phyloP scores from a whole-genome alignment of 495 filamentous ascomycete genomes.

The Neurospora sp. region DNA sequence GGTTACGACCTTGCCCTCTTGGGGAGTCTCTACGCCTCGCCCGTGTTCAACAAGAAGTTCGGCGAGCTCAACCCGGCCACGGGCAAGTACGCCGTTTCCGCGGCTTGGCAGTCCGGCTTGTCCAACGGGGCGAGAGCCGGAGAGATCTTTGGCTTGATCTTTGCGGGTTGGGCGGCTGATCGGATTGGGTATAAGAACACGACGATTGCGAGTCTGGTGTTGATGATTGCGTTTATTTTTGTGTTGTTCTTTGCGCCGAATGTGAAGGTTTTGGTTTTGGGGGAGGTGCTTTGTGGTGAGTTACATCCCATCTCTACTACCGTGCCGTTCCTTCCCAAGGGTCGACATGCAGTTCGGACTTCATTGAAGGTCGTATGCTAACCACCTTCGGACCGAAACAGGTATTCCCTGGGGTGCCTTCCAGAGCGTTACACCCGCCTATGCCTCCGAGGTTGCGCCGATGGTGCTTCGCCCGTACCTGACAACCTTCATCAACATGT shows the following conservation, averaged over 20 bases:
- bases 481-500: slow-evolving; percentile 62
- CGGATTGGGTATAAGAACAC: slow-evolving; percentile 24
- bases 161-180: slow-evolving; percentile 25
- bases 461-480: slow-evolving; percentile 54
- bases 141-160: slow-evolving; percentile 28
- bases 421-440: slow-evolving; percentile 54
- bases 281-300: slow-evolving; percentile 46
- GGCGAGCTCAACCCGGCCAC: slow-evolving; percentile 14
- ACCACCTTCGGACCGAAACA: slow-evolving; percentile 19
- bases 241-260: slow-evolving; percentile 51
- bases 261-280: slow-evolving; percentile 48
- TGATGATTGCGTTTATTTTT: slow-evolving; percentile 42
- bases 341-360: neutral
- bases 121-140: slow-evolving; percentile 26
- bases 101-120: slow-evolving; percentile 27
- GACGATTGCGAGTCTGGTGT: slow-evolving; percentile 29
- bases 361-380: neutral
- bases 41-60: slow-evolving; percentile 24
- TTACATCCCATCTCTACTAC: too few species aligned
- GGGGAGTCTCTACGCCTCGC: slow-evolving; percentile 24
- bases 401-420: slow-evolving; percentile 59
- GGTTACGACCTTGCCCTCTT: slow-evolving; percentile 40
- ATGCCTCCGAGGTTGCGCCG: slow-evolving; percentile 60
- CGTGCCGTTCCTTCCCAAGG: neutral
- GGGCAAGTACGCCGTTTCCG: slow-evolving; percentile 22